Evolutionary conservation across 2,329 filamentous ascomycete species (phyloP), one percentile per base, ranked within the genome.

Genomic region (Emergomyces orientalis): DNA sequence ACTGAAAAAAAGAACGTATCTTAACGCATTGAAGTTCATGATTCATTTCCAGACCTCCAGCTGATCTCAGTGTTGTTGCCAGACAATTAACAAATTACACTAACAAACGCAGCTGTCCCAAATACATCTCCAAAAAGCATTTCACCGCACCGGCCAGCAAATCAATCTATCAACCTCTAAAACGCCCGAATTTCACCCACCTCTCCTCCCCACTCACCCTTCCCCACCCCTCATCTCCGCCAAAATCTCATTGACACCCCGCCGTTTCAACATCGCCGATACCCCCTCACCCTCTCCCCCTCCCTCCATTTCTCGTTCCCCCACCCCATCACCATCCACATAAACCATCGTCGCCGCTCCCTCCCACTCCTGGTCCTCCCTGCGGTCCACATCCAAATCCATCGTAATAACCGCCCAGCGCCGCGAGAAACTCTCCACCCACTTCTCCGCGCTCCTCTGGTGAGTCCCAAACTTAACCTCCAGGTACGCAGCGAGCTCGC

Each of bases 401-500:
- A 61, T 19, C 13, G 47, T 19, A 22, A 61, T 27, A 30, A 61
- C 60, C 17, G 60, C 49, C 60, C 60, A 61, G 2, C 19, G 8
- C 17, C 19, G 17, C 13, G 32, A 41, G 2, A 61, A 51, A 11
- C 32, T 55, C 22, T 14, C 32, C n/a, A 25, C 27, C 60, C 60
- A 61, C 25, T 25, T 39, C 51, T 54, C 51, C 2, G n/a, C 7
- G 3, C 37, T 37, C 22, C 60, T 30, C 0, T 9, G 32, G 3
- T 32, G 3, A 13, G 52, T 27, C 30, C n/a, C 52, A 39, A 54
- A 59, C 52, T 63, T 65, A 8, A 45, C 39, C n/a, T 55, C 27
- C 30, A 65, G 27, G n/a, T 64, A 62, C 25, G 19, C 45, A 2
- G 34, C 47, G n/a, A 64, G 32, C 39, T 65, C 52, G 2, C 45